These are phyloP conservation scores for Aspergillus sp. DNA, from an alignment of 2,329 filamentous ascomycete genomes.

Conservation along the genomic window DNA sequence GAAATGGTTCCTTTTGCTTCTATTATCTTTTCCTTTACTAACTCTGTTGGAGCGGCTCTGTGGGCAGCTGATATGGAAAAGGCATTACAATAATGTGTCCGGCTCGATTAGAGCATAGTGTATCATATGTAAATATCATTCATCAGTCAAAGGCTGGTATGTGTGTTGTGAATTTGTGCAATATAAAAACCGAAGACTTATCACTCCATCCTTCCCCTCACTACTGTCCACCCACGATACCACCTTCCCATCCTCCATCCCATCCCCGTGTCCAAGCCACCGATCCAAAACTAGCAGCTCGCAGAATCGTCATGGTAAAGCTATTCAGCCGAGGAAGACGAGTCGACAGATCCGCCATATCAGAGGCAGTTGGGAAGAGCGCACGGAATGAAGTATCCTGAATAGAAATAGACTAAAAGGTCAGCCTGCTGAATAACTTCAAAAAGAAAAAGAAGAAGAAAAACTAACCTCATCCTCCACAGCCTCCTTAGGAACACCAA, in stretches of 20 bases:
- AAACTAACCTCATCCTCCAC: neutral
- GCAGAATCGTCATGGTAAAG: neutral
- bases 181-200: neutral
- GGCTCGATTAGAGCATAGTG: neutral
- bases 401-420: too few relatives aligned
- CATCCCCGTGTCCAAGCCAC: neutral
- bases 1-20: slow-evolving; percentile 81
- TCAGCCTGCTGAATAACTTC: too few relatives aligned
- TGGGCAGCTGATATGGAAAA: slow-evolving; percentile 85
- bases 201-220: too few relatives aligned
- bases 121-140: neutral
- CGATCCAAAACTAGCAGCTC: neutral
- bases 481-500: neutral
- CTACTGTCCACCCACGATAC: neutral
- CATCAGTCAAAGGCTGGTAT: neutral
- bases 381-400: neutral
- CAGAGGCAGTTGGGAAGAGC: neutral
- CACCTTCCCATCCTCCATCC: neutral
- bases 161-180: too few relatives aligned
- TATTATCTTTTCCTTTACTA: slow-evolving; percentile 84
- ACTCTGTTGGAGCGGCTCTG: slow-evolving; percentile 86
- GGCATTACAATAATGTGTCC: slow-evolving; percentile 22
- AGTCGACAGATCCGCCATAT: neutral
- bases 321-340: neutral
- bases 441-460: neutral